These are phyloP conservation scores for Zygotorulaspora chibaensis DNA, from an alignment of 805 yeast genomes.

Conservation along the genomic window DNA sequence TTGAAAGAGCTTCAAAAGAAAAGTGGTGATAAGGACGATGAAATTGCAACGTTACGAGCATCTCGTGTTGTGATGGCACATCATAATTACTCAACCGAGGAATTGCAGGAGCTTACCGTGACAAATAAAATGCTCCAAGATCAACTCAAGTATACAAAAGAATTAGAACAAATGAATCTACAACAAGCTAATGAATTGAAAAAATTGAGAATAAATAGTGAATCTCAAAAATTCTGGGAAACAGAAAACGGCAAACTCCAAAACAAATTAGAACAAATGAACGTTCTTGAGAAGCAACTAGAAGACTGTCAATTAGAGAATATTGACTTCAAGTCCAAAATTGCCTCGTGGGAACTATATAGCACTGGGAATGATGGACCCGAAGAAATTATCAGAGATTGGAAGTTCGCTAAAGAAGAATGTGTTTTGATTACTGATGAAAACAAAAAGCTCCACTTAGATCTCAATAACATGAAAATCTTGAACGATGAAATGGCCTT, in stretches of 20 bases:
- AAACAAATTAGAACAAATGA: constrained; percentile 42
- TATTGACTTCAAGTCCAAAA: constrained; percentile 43
- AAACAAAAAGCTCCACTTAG: constrained; percentile 28
- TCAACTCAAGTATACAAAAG: constrained; percentile 44
- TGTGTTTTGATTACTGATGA: constrained; percentile 36
- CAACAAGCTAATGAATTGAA: constrained; percentile 51
- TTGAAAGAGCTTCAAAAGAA: constrained; percentile 21
- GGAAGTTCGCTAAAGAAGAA: constrained; percentile 40
- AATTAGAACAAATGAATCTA: constrained; percentile 49
- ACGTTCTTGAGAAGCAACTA: constrained; percentile 42
- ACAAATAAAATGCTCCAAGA: constrained; percentile 37
- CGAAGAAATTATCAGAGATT: constrained; percentile 39
- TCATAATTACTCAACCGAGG: constrained; percentile 32
- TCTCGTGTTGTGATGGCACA: constrained; percentile 38
- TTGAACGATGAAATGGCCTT: constrained; percentile 36
- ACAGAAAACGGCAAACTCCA: constrained; percentile 30
- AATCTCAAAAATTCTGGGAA: constrained; percentile 26
- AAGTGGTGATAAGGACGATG: constrained; percentile 24
- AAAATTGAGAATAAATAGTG: constrained; percentile 36
- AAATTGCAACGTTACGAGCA: constrained; percentile 28
- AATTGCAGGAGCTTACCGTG: constrained; percentile 31
- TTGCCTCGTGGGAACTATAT: constrained; percentile 45
- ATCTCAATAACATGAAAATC: constrained; percentile 22
- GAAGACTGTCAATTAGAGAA: constrained; percentile 49
- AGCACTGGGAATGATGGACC: constrained; percentile 32